phyloP scores from a whole-genome alignment of 2,329 filamentous ascomycete species.

The Xenoacremonium recifei region DNA sequence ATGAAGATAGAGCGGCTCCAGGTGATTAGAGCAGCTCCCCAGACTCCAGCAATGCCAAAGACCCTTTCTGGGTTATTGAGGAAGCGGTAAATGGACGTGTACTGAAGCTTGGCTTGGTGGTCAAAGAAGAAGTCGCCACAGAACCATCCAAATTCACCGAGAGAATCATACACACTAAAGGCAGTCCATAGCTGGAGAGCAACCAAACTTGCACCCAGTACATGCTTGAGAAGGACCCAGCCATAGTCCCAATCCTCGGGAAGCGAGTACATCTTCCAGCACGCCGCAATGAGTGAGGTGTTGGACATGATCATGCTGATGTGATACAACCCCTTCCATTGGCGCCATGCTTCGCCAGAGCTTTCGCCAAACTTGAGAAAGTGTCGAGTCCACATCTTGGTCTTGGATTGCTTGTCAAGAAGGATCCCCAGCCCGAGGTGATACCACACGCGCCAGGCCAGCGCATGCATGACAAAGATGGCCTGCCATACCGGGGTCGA shows the following conservation, averaged over 20 bases:
- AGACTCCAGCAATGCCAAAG: slow-evolving; percentile 89
- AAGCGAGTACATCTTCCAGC: slow-evolving; percentile 94
- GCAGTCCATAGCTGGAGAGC: slow-evolving; percentile 91
- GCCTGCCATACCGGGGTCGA: slow-evolving; percentile 72
- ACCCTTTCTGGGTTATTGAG: slow-evolving; percentile 96
- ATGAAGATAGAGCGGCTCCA: slow-evolving; percentile 85
- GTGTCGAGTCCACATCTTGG: slow-evolving; percentile 94
- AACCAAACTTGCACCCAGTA: slow-evolving; percentile 77
- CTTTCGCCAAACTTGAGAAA: slow-evolving; percentile 96
- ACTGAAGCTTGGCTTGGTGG: slow-evolving; percentile 82
- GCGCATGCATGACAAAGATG: slow-evolving; percentile 77
- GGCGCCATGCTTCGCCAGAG: slow-evolving; percentile 87
- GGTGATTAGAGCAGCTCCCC: slow-evolving; percentile 91
- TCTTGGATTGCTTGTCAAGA: slow-evolving; percentile 79
- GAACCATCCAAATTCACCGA: slow-evolving; percentile 99
- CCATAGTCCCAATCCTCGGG: slow-evolving; percentile 85
- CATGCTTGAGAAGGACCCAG: slow-evolving; percentile 82
- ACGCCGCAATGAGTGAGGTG: slow-evolving; percentile 81
- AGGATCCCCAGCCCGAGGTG: slow-evolving; percentile 83
- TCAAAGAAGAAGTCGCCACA: slow-evolving; percentile 99
- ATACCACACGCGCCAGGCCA: slow-evolving; percentile 88
- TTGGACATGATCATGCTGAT: slow-evolving; percentile 90
- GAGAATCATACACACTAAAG: slow-evolving; percentile 87
- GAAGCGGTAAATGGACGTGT: slow-evolving; percentile 96
- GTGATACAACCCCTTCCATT: slow-evolving; percentile 97